phyloP scores from a whole-genome alignment of 192 early-diverging fungal species.

The Coemansia sp. region DNA sequence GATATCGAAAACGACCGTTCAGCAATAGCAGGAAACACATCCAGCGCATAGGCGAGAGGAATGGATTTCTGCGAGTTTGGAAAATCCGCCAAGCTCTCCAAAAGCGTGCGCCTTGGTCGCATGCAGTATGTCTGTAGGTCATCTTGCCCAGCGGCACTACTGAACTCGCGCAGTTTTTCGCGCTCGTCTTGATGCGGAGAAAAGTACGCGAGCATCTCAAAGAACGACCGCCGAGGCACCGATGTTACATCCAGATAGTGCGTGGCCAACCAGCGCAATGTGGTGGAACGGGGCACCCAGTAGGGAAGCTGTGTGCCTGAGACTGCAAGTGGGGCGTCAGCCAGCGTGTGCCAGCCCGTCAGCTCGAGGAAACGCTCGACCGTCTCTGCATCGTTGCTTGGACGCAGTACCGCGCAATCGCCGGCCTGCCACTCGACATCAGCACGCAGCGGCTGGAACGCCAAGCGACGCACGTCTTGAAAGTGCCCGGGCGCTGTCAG shows the following conservation, averaged over 20 bases:
- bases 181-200: slow-evolving; percentile 61
- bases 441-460: slow-evolving; percentile 42
- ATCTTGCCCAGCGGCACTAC: slow-evolving; percentile 72
- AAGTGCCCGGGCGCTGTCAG: slow-evolving; percentile 78
- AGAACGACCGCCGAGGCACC: slow-evolving; percentile 86
- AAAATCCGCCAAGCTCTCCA: slow-evolving; percentile 86
- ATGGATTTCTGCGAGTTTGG: slow-evolving; percentile 63
- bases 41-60: slow-evolving; percentile 76
- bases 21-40: slow-evolving; percentile 77
- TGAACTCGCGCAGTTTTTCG: slow-evolving; percentile 80
- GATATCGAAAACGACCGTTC: slow-evolving; percentile 86
- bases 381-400: slow-evolving; percentile 66
- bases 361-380: slow-evolving; percentile 65
- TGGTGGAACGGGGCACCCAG: slow-evolving; percentile 29
- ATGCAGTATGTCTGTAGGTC: slow-evolving; percentile 88
- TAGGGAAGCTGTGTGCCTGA: slow-evolving; percentile 1
- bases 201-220: slow-evolving; percentile 83
- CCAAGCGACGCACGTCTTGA: slow-evolving; percentile 89
- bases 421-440: slow-evolving; percentile 55
- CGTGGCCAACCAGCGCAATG: slow-evolving; percentile 72
- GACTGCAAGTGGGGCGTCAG: slow-evolving; percentile 37
- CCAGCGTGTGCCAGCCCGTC: slow-evolving; percentile 48
- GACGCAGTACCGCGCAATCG: slow-evolving; percentile 74
- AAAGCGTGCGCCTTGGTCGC: slow-evolving; percentile 70
- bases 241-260: slow-evolving; percentile 80